Base-by-base conservation (phyloP, 225 moss, liverwort and hornwort species). In the Takakia lepidozioides region DNA sequence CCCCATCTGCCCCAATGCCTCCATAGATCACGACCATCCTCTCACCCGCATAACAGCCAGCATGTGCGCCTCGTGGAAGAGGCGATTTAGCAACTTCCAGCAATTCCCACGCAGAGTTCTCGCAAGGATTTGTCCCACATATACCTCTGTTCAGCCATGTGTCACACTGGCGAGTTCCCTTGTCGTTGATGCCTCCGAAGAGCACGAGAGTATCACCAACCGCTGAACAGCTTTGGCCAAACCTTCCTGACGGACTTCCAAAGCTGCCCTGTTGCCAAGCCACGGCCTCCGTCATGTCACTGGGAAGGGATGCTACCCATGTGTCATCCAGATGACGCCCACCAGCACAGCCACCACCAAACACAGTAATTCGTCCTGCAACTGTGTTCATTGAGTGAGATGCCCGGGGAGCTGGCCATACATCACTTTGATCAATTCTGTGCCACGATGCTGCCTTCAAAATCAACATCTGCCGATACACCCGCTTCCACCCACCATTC, bases 271-370 rank as follows among this genome's bases (percentile, higher is more conserved):
- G 82, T 34, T 64, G 73, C 95, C 95, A 98, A 22, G 35, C 51
- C 27, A 91, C 43, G 19, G 82, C 71, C 47, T 76, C 56, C 13
- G 70, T 54, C 3, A 80, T 67, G 25, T 78, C 66, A 4, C 64
- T 66, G 0, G 90, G 83, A 5, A 85, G 56, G 2, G 74, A 54
- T 34, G 91, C 85, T 5, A 85, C 51, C 90, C 95, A 98, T 13
- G 95, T 75, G 49, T 98, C 95, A 56, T 87, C 84, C 52, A 98
- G 73, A 43, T 98, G 82, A 26, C 91, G 87, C 23, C 95, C 95
- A 71, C 84, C 59, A 49, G 69, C 47, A 56, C 60, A 76, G 2
- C 59, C 75, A 57, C 80, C 75, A 8, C 75, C 80, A 52, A 71
- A 75, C 23, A 75, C 65, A n/a, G 62, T 59, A 20, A 75, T 48